These are phyloP conservation scores for Rhodotorula sp. DNA, from an alignment of 1,284 basidiomycete species.

Conservation along the genomic window DNA sequence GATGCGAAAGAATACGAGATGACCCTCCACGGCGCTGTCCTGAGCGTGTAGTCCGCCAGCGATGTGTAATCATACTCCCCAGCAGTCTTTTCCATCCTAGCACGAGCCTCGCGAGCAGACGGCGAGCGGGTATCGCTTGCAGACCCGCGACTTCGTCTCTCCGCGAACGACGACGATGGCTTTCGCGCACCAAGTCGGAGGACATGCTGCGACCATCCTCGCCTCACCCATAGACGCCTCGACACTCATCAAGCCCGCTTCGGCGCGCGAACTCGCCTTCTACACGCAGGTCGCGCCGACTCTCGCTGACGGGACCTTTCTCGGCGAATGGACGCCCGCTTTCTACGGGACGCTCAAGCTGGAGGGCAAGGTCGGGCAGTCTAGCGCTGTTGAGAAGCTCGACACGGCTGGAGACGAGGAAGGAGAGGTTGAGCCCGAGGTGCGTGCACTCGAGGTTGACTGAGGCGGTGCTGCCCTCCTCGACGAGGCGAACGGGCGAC, in stretches of 20 bases:
- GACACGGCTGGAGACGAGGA: conserved; percentile 55
- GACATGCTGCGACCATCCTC: conserved; percentile 70
- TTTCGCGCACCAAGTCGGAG: conserved; percentile 73
- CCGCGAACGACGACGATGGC: conserved; percentile 31
- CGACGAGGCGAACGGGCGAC: not conserved
- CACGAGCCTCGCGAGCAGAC: not conserved
- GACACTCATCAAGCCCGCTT: conserved; percentile 73
- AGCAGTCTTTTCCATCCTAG: not conserved
- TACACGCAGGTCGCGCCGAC: conserved; percentile 63
- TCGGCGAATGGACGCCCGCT: conserved; percentile 53
- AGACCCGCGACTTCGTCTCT: not conserved
- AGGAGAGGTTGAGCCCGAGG: conserved; percentile 11
- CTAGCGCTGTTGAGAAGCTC: conserved; percentile 39
- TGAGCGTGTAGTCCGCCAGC: conserved; percentile 33
- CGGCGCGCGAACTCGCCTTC: conserved; percentile 71
- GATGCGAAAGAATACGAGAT: conserved; percentile 22
- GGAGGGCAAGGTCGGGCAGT: conserved; percentile 58
- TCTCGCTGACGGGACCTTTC: conserved; percentile 48
- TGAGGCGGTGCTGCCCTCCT: not conserved
- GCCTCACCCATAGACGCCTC: conserved; percentile 56
- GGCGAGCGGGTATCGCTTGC: not conserved
- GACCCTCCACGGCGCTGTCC: conserved; percentile 31
- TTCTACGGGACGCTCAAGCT: conserved; percentile 73
- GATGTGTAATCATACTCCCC: not conserved
- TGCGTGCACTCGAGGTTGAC: conserved; percentile 44